Evolutionary conservation across 2,329 filamentous ascomycete genomes (phyloP), one percentile per base, ranked within the genome.

Genomic region (Fusarium oxysporum): DNA sequence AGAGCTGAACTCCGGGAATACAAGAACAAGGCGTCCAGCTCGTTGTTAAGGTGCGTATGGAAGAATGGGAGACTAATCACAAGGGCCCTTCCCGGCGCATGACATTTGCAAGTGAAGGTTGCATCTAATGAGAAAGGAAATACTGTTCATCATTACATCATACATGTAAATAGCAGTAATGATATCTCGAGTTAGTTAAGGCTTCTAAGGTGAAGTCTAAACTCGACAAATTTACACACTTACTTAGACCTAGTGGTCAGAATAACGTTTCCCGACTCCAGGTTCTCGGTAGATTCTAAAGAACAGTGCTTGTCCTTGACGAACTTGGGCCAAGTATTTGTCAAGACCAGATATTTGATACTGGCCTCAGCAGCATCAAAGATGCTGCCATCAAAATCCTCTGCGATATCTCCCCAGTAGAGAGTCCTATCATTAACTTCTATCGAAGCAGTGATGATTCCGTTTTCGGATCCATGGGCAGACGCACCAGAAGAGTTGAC

Each of bases 261-360:
- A 25, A 35, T 50, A 48, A 32, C 12, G 45, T 50, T 51, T 53
- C 33, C 48, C 3, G 23, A 25, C 9, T 53, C 33, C 33, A 28
- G n/a, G 48, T 25, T 53, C 23, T 53, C 33, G 3, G n/a, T 53
- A 53, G 48, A 53, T 21, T 8, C 48, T 21, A 53, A 38, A 40
- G 33, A 38, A 28, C 33, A 38, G 14, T 21, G 33, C 33, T 21
- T 37, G 33, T 85, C 82, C 53, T 79, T 82, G 44, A 88, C 83
- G 73, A 87, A 90, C 76, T 87, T 88, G 38, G 87, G 87, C 91
- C 91, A 92, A 0, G 91, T 92, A 76, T 92, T 92, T 17, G 90
- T 91, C 65, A 92, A 81, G 12, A 92, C 90, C 10, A 92, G 84
- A 68, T 92, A 90, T 79, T 91, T 92, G 81, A 92, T 88, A 72